Evolutionary conservation across 768 basidiomycete species (phyloP), one percentile per base, ranked within the genome.

Genomic region (Rhizopogon vesiculosus): DNA sequence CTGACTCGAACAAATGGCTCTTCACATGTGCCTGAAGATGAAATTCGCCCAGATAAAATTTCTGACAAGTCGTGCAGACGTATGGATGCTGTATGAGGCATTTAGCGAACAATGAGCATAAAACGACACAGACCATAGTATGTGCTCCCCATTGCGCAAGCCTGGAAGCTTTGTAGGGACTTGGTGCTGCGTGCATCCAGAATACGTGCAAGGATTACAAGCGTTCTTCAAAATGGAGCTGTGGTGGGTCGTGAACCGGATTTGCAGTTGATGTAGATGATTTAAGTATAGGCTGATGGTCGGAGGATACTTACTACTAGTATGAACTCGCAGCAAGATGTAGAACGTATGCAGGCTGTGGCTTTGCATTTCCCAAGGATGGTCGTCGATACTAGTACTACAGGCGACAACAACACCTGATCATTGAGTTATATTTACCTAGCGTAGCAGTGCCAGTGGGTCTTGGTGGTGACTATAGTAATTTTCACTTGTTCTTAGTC

Each of bases 11-110:
- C 5, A 86, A 74, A 71, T 98, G 96, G 2, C 80, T 83, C 4
- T 90, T 84, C 7, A 76, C 61, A 66, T 98, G 96, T 0, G 93
- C 93, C 49, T 88, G 84, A 7, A 98, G 79, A 69, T 98, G 96
- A 4, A 83, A 82, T 57, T 93, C 90, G 46, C 96, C 83, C 16
- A 91, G 73, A 66, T n/a, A n/a, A n/a, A n/a, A n/a, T 59, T 93
- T 92, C 18, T 72, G 66, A 65, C 95, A 98, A 3, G 80, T 78
- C 5, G 76, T 64, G 66, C 95, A 98, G 3, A 77, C 69, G 68
- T 85, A 95, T 1, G 95, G 95, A 38, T 94, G 82, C 94, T 97
- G 61, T 8, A 38, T 19, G 41, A 46, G 33, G 6, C 19, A 13
- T 45, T 67, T 45, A 57, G 62, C 56, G 45, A 44, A 12, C 9